Base-by-base conservation (phyloP, 306 rosid genomes). In the Vigna mungo region DNA sequence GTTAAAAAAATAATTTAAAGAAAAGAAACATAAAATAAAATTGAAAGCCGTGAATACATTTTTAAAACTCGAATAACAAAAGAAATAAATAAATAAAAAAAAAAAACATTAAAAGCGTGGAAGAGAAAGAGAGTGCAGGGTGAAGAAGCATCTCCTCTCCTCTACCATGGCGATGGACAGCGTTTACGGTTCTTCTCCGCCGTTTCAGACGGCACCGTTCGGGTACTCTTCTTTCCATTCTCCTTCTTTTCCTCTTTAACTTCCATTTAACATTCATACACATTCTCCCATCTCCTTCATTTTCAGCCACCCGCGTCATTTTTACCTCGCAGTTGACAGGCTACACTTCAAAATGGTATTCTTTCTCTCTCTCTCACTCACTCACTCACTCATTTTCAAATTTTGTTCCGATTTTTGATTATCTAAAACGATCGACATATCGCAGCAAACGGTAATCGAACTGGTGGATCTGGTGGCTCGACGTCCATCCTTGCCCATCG, bases 251-350 rank as follows among this genome's bases (percentile, higher is more conserved):
- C 46, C 34, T 54, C 25, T 58, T 6, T 34, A 39, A 54, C 27
- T 6, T 15, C 14, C 11, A 2, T 6, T 15, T 41, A 20, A 53
- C 4, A 54, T 27, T 10, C 14, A 11, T 2, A 4, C 44, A 1
- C 11, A 16, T 32, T 44, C 49, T 44, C 16, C 49, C 46, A 36
- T 18, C 6, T 14, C n/a, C 18, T 39, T 25, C 39, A 10, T 41
- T 63, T 80, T 36, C 90, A 86, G 94, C 53, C 93, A 75, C 77
- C 87, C 83, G 60, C 96, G 95, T 74, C 97, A 92, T 79, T 95
- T 89, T 83, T 93, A 93, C 67, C 86, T 93, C 16, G 98, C 96
- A 52, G 96, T 93, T 12, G 97, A 91, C 72, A 84, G 99, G 58
- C 87, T 83, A 21, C 92, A 87, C 51, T 92, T 87, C 91, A 95